Percentiles rank a stretch among this genome's conserved stretches.
Evolutionary conservation across 202 grass and related monocot species (phyloP).

Genomic region (Elaeis oleifera): DNA sequence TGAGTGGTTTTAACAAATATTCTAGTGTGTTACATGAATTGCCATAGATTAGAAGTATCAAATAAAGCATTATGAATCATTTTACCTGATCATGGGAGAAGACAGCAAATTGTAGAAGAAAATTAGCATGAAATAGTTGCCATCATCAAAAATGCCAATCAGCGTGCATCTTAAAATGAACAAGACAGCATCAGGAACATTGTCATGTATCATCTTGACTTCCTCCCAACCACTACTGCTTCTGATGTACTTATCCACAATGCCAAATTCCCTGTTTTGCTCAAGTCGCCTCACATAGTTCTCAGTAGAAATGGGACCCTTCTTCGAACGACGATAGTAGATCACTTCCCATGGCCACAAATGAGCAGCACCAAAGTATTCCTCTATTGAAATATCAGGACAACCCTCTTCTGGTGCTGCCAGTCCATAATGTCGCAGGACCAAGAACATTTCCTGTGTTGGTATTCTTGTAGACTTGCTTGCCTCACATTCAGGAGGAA

Average conservation of each 20-base stretch:
- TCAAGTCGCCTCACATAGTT: constrained; percentile 51
- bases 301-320: constrained; percentile 52
- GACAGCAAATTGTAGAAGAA: too few species aligned
- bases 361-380: constrained; percentile 46
- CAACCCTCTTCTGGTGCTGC: constrained; percentile 21
- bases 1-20: too few species aligned
- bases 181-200: too few species aligned
- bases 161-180: too few species aligned
- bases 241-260: constrained; percentile 49
- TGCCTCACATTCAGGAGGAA: constrained; percentile 3
- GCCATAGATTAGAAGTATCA: background rate
- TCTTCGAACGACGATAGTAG: constrained; percentile 33
- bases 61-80: constrained; percentile 1
- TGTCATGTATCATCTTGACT: background rate
- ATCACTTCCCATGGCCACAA: constrained; percentile 53
- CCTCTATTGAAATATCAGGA: constrained; percentile 27
- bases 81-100: constrained; percentile 6
- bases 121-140: too few species aligned
- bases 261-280: constrained; percentile 56
- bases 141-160: too few species aligned
- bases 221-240: constrained; percentile 64
- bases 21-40: background rate
- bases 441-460: constrained; percentile 34
- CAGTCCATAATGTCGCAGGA: constrained; percentile 32
- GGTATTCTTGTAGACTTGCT: constrained; percentile 36